These are phyloP conservation scores for Diaporthe citrichinensis DNA, from an alignment of 2,329 filamentous ascomycete genomes.

Conservation along the genomic window DNA sequence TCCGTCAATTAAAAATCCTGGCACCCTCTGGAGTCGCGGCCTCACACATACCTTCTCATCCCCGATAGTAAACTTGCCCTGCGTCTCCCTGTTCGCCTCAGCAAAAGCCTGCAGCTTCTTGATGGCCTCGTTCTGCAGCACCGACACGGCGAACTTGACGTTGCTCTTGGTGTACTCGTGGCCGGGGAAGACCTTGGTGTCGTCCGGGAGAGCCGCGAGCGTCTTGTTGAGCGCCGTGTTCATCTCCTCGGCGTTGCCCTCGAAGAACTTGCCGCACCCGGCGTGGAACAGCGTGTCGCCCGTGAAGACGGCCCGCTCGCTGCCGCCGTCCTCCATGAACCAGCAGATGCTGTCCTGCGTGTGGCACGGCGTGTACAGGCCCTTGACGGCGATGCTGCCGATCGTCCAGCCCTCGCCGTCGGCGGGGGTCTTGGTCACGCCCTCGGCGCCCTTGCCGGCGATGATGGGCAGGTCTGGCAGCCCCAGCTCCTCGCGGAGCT, in stretches of 20 bases:
- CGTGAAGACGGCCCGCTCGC: slow-evolving; percentile 86
- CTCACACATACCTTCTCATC: slow-evolving; percentile 86
- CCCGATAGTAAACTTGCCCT: slow-evolving; percentile 95
- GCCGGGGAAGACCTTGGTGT: slow-evolving; percentile 93
- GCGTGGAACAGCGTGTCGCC: slow-evolving; percentile 97
- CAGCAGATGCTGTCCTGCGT: slow-evolving; percentile 99
- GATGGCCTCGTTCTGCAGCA: slow-evolving; percentile 81
- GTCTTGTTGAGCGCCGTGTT: slow-evolving; percentile 91
- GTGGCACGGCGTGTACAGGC: slow-evolving; percentile 96
- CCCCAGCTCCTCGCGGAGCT: slow-evolving; percentile 70
- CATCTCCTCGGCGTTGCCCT: slow-evolving; percentile 92
- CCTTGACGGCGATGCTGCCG: slow-evolving; percentile 85
- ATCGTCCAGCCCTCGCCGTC: slow-evolving; percentile 86
- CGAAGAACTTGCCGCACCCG: slow-evolving; percentile 96
- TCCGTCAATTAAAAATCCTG: slow-evolving; percentile 15
- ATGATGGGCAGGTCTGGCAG: slow-evolving; percentile 80
- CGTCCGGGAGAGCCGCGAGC: slow-evolving; percentile 84
- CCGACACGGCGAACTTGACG: slow-evolving; percentile 86
- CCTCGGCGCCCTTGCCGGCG: slow-evolving; percentile 87
- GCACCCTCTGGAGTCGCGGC: not conserved
- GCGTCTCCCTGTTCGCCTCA: slow-evolving; percentile 85
- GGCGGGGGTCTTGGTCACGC: slow-evolving; percentile 81
- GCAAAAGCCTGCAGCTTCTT: slow-evolving; percentile 84
- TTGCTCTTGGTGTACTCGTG: slow-evolving; percentile 99
- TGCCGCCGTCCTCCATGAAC: slow-evolving; percentile 85